These are phyloP conservation scores for Aegilops bicornis DNA, from an alignment of 176 grass and related monocot species.

Conservation along the genomic window DNA sequence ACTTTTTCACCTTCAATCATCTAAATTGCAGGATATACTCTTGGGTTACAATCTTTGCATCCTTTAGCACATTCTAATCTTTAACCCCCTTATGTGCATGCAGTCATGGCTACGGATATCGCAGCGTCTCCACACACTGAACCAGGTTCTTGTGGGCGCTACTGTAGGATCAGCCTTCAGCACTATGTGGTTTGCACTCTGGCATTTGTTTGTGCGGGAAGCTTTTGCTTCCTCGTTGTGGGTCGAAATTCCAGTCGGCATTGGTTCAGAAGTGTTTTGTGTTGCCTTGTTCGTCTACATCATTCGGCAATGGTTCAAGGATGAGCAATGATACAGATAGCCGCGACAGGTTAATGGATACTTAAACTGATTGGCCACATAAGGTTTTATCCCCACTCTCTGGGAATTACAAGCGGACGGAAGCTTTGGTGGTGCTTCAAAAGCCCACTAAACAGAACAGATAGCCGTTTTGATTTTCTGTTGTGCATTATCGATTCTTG, in stretches of 20 bases:
- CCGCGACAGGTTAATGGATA: not conserved
- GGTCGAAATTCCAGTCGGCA: conserved; percentile 40
- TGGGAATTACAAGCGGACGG: not conserved
- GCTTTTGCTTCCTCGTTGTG: conserved; percentile 55
- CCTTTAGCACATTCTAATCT: conserved; percentile 20
- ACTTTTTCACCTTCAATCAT: not conserved
- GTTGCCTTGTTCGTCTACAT: conserved; percentile 44
- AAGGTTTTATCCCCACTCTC: not conserved
- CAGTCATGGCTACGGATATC: conserved; percentile 89
- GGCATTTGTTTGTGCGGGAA: conserved; percentile 61
- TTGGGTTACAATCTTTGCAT: not conserved
- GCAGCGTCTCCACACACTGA: conserved; percentile 68
- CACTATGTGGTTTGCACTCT: conserved; percentile 62
- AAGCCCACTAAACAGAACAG: not conserved
- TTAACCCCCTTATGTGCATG: conserved; percentile 16
- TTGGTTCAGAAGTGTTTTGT: conserved; percentile 40
- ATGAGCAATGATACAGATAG: conserved; percentile 32
- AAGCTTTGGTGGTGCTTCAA: not conserved
- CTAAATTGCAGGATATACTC: not conserved
- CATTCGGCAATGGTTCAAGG: conserved; percentile 53
- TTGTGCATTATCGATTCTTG: not conserved
- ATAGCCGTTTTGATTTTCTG: not conserved
- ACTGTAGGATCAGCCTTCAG: conserved; percentile 46
- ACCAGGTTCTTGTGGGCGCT: conserved; percentile 71
- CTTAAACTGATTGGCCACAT: not conserved